Evolutionary conservation across 495 filamentous ascomycete genomes (phyloP).

Genomic region (Schizothecium vesticola): DNA sequence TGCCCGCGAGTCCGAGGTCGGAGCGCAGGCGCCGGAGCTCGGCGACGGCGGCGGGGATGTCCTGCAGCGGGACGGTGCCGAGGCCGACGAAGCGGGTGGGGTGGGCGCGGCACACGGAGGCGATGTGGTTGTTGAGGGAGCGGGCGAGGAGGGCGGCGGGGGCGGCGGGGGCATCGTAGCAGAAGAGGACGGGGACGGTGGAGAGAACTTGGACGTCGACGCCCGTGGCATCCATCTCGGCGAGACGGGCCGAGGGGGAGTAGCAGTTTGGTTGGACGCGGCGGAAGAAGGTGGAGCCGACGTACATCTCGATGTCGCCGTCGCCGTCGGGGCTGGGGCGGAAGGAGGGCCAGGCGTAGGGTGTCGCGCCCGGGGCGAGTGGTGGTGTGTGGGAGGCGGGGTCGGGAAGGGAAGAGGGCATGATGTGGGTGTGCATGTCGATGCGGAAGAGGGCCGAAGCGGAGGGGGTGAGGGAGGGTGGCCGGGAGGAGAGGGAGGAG

Average conservation of each 20-base stretch:
- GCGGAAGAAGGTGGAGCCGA: conserved; percentile 24
- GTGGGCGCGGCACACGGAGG: neutral
- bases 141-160: conserved; percentile 16
- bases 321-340: conserved; percentile 5
- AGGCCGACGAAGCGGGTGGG: conserved; percentile 21
- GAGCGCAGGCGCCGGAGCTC: conserved; percentile 48
- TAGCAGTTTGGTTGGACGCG: conserved; percentile 23
- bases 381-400: conserved; percentile 13
- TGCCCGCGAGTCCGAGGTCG: conserved; percentile 14
- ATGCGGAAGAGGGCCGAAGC: conserved; percentile 23
- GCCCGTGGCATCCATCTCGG: conserved; percentile 26
- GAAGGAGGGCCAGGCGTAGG: conserved; percentile 26
- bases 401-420: conserved; percentile 22
- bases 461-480: neutral
- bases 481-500: neutral
- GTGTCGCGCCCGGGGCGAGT: neutral
- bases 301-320: conserved; percentile 26
- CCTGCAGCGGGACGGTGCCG: conserved; percentile 35
- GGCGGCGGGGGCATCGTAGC: conserved; percentile 23
- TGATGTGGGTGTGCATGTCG: conserved; percentile 32
- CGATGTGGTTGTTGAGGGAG: conserved; percentile 24
- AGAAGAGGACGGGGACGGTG: conserved; percentile 28
- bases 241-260: conserved; percentile 16
- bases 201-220: conserved; percentile 28
- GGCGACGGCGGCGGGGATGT: conserved; percentile 54